Evolutionary conservation across 306 rosid species (phyloP).

Genomic region (Hippophae gyantsensis): DNA sequence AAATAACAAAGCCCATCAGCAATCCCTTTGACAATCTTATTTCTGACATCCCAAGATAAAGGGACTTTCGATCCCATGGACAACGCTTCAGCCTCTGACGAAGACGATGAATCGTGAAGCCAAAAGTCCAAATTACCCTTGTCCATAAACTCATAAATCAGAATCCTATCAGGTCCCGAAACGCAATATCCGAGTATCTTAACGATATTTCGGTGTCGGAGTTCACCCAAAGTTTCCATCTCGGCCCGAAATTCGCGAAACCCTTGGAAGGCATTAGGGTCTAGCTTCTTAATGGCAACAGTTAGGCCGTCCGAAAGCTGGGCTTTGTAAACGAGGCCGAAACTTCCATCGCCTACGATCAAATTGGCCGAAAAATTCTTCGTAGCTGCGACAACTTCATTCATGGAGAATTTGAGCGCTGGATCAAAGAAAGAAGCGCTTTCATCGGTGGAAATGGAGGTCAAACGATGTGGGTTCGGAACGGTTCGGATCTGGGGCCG

Average conservation of each 20-base stretch:
- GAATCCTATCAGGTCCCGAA: conserved; percentile 51
- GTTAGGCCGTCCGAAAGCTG: conserved; percentile 48
- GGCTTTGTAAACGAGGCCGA: conserved; percentile 85
- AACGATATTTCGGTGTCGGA: conserved; percentile 62
- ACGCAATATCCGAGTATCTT: conserved; percentile 71
- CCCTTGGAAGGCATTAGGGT: conserved; percentile 87
- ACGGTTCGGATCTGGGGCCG: conserved; percentile 6
- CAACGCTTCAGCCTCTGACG: conserved; percentile 5
- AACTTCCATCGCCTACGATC: conserved; percentile 87
- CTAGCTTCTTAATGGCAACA: conserved; percentile 79
- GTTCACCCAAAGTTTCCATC: conserved; percentile 73
- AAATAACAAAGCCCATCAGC: conserved; percentile 57
- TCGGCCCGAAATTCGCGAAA: conserved; percentile 89
- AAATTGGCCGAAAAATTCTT: conserved; percentile 51
- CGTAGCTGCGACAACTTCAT: conserved; percentile 58
- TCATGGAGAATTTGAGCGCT: conserved; percentile 48
- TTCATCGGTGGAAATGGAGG: conserved; percentile 29
- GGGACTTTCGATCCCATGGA: conserved; percentile 20
- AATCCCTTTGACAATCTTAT: conserved; percentile 46
- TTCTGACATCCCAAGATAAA: conserved; percentile 48
- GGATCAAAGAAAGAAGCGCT: conserved; percentile 59
- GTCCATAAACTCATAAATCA: conserved; percentile 70
- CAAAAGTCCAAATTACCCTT: conserved; percentile 72
- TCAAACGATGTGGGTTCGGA: not conserved
- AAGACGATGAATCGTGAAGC: conserved; percentile 43